Conservation (phyloP, 345 rosid species). For the Gynandropsis gynandra region DNA sequence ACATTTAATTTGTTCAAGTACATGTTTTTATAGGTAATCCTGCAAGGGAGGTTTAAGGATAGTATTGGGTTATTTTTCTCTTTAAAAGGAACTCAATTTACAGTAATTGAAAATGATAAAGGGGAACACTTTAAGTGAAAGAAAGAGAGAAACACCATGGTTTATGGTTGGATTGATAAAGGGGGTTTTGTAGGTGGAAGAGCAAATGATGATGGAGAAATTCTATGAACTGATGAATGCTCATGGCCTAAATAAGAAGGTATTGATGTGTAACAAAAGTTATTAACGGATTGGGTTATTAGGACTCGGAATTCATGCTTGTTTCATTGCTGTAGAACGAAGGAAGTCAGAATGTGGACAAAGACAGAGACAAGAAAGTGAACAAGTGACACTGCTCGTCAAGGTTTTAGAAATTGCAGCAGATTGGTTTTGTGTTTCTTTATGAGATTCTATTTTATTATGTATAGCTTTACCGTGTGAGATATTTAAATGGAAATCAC, state of each 20-base stretch:
- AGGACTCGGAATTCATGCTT: background rate
- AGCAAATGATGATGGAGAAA: constrained; percentile 74
- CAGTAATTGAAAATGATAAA: background rate
- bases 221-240: constrained; percentile 47
- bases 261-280: constrained; percentile 19
- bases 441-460: no score
- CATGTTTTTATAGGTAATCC: no score
- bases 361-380: constrained; percentile 15
- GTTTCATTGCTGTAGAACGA: constrained; percentile 17
- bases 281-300: background rate
- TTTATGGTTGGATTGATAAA: background rate
- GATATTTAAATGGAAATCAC: no score
- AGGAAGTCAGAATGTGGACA: background rate
- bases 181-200: constrained; percentile 49
- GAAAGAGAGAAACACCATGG: background rate
- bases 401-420: background rate
- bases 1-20: background rate
- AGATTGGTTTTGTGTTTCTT: no score
- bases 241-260: constrained; percentile 41
- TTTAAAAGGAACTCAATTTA: background rate
- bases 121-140: background rate
- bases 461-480: no score
- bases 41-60: no score
- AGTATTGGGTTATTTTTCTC: no score
- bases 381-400: background rate